These are phyloP conservation scores for Fusarium setosum DNA, from an alignment of 2,329 filamentous ascomycete species.

Conservation along the genomic window DNA sequence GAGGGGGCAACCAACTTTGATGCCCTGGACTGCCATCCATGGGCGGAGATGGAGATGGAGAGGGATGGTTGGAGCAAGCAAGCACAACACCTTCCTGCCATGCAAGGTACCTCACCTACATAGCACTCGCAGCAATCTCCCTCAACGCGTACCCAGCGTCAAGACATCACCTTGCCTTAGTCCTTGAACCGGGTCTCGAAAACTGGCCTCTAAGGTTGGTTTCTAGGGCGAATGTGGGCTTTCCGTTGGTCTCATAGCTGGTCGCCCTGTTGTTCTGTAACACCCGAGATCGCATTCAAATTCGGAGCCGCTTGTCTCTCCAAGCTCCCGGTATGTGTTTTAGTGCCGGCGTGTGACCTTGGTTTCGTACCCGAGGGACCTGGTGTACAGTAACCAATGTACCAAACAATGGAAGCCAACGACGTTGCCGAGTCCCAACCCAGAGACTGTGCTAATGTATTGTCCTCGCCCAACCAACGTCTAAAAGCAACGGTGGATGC, in stretches of 20 bases:
- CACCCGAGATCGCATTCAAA: conserved; percentile 18
- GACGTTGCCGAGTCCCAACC: neutral
- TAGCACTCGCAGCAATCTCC: conserved; percentile 12
- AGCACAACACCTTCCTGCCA: conserved; percentile 6
- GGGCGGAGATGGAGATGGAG: conserved; percentile 2
- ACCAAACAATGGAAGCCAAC: conserved; percentile 1
- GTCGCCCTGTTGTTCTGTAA: conserved; percentile 22
- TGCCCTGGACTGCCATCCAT: neutral
- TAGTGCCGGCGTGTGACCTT: conserved; percentile 13
- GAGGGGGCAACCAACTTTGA: conserved; percentile 8
- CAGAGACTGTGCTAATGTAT: conserved; percentile 1
- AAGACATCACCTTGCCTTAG: conserved; percentile 11
- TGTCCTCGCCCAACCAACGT: neutral
- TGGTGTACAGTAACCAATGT: neutral
- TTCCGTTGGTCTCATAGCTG: conserved; percentile 1
- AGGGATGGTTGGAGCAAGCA: conserved; percentile 10
- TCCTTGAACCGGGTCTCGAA: conserved; percentile 10
- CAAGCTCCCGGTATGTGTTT: conserved; percentile 35
- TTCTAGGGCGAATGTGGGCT: conserved; percentile 16
- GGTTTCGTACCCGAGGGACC: neutral
- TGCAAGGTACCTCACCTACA: conserved; percentile 27
- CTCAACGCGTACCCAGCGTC: neutral
- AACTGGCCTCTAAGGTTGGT: conserved; percentile 30
- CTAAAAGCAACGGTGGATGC: neutral
- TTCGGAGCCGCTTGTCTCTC: conserved; percentile 29